Conservation (phyloP, 179 eudicot genomes). For the Beta macrorhiza region DNA sequence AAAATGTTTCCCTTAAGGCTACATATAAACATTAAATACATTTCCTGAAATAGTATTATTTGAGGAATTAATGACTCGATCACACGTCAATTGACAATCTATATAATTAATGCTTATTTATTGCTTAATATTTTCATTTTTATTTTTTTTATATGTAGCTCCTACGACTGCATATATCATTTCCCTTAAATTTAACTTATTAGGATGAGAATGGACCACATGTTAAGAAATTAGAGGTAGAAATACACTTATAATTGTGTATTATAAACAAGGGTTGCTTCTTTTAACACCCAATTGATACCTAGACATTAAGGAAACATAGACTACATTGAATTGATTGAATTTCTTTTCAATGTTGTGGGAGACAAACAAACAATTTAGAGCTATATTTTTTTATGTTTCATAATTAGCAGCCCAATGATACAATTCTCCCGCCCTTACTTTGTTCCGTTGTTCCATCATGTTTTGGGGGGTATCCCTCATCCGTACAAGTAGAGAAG, state of each 20-base stretch:
- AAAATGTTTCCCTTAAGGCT: too few relatives aligned
- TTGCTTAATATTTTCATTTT: too few relatives aligned
- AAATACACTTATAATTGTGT: background rate
- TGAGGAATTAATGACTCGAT: too few relatives aligned
- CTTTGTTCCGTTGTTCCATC: constrained; percentile 16
- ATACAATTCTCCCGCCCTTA: background rate
- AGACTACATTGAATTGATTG: constrained; percentile 21
- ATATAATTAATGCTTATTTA: too few relatives aligned
- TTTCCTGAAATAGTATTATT: too few relatives aligned
- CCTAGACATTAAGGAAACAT: constrained; percentile 11
- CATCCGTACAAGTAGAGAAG: background rate
- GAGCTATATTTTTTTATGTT: background rate
- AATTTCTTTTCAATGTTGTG: constrained; percentile 16
- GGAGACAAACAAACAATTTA: constrained; percentile 23
- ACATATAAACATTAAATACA: too few relatives aligned
- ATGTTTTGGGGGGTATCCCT: background rate
- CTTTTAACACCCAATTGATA: background rate
- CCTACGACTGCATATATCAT: too few relatives aligned
- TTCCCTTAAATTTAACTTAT: too few relatives aligned
- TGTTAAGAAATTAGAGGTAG: background rate
- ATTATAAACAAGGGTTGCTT: background rate
- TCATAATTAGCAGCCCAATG: background rate
- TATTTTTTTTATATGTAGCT: too few relatives aligned
- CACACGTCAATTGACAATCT: too few relatives aligned
- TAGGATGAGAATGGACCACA: background rate